Conservation (phyloP, 2,329 filamentous ascomycete genomes). For the Penicillium frequentans region DNA sequence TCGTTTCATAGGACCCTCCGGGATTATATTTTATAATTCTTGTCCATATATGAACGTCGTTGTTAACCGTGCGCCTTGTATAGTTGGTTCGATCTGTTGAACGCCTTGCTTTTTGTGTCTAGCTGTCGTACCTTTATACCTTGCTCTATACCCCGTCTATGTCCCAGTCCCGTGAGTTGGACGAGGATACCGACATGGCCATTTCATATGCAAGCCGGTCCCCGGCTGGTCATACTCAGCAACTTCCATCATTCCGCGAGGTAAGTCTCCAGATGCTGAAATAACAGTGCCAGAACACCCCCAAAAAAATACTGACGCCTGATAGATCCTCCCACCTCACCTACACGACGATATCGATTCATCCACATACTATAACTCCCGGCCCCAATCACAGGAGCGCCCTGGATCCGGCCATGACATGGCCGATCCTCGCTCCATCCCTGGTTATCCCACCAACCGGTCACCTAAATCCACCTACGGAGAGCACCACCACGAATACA, state of each 20-base stretch:
- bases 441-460: constrained; percentile 21
- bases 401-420: constrained; percentile 31
- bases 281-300: neutral
- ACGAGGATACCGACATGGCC: constrained; percentile 40
- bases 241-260: constrained; percentile 41
- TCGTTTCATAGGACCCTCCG: neutral
- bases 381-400: constrained; percentile 31
- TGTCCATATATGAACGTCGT: neutral
- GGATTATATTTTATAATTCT: neutral
- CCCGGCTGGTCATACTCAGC: constrained; percentile 33
- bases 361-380: constrained; percentile 33
- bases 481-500: constrained; percentile 27
- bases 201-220: constrained; percentile 39
- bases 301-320: neutral
- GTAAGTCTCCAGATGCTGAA: constrained; percentile 21
- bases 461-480: constrained; percentile 23
- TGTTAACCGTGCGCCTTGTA: neutral
- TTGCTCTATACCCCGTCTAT: constrained; percentile 28
- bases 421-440: constrained; percentile 30
- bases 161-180: constrained; percentile 34
- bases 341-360: constrained; percentile 45
- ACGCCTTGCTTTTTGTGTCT: neutral
- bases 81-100: constrained; percentile 5
- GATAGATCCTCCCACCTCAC: constrained; percentile 41
- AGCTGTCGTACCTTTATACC: neutral